phyloP scores from a whole-genome alignment of 2,329 filamentous ascomycete species.

The Camptophora hylomeconis region DNA sequence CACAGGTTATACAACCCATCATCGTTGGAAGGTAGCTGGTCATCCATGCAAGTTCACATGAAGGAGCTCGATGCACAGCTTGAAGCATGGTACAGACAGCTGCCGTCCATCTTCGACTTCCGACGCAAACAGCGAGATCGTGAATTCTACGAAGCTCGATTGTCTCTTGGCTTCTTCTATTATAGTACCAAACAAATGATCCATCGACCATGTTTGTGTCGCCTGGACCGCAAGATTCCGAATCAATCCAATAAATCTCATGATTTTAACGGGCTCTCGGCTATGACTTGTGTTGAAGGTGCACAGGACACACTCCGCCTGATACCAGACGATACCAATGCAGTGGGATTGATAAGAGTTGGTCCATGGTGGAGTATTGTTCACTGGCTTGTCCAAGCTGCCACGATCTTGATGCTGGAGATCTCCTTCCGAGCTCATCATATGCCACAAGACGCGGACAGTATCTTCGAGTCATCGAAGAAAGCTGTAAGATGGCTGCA shows the following conservation, averaged over 20 bases:
- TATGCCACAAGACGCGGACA: slow-evolving; percentile 26
- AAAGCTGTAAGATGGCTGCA: slow-evolving; percentile 32
- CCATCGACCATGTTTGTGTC: slow-evolving; percentile 33
- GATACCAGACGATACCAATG: slow-evolving; percentile 30
- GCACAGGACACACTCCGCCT: slow-evolving; percentile 26
- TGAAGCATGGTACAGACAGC: slow-evolving; percentile 26
- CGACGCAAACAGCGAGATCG: slow-evolving; percentile 19
- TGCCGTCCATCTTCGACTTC: slow-evolving; percentile 26
- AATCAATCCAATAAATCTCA: slow-evolving; percentile 19
- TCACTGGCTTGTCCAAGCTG: slow-evolving; percentile 32
- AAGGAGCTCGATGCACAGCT: slow-evolving; percentile 22
- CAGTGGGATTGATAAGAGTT: slow-evolving; percentile 26
- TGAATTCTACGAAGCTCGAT: slow-evolving; percentile 23
- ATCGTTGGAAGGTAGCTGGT: slow-evolving; percentile 23
- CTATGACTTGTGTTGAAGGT: slow-evolving; percentile 26
- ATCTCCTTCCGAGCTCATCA: slow-evolving; percentile 32
- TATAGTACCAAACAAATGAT: slow-evolving; percentile 31
- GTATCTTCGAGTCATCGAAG: slow-evolving; percentile 25
- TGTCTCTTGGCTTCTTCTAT: slow-evolving; percentile 30
- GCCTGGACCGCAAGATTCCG: slow-evolving; percentile 24
- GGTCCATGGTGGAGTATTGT: slow-evolving; percentile 34
- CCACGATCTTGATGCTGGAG: slow-evolving; percentile 32
- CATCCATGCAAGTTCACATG: slow-evolving; percentile 25
- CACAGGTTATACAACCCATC: slow-evolving; percentile 27
- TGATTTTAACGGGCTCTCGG: slow-evolving; percentile 27